phyloP scores from a whole-genome alignment of 495 filamentous ascomycete genomes.

The Penicillium pancosmium region DNA sequence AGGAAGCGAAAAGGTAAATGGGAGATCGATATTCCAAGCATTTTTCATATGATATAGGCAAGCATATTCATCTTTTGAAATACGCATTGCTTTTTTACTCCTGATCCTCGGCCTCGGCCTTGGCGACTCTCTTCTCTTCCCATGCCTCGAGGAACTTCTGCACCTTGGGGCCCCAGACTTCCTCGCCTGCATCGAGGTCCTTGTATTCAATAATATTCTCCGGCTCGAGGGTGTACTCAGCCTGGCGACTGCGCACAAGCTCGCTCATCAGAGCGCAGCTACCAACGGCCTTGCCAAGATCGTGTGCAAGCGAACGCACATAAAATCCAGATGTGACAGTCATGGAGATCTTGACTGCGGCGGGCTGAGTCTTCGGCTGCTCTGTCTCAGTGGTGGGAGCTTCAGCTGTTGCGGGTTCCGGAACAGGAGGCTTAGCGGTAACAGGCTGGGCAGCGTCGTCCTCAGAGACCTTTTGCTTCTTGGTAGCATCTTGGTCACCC shows the following conservation, averaged over 20 bases:
- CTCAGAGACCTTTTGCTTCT: slow-evolving; percentile 42
- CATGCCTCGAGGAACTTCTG: slow-evolving; percentile 64
- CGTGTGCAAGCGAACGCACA: slow-evolving; percentile 89
- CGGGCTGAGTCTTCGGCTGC: slow-evolving; percentile 45
- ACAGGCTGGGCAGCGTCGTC: slow-evolving; percentile 23
- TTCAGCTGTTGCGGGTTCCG: slow-evolving; percentile 20
- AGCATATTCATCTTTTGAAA: too few species aligned
- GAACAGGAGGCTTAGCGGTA: slow-evolving; percentile 18
- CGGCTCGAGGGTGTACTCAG: slow-evolving; percentile 64
- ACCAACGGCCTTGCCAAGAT: slow-evolving; percentile 80
- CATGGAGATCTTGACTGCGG: slow-evolving; percentile 82
- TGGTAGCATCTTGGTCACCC: slow-evolving; percentile 27
- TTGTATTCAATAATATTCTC: slow-evolving; percentile 80
- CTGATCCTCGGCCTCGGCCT: slow-evolving; percentile 19
- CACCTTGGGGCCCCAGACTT: slow-evolving; percentile 81
- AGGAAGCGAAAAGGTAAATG: not conserved
- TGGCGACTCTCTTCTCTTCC: slow-evolving; percentile 44
- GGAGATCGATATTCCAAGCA: not conserved
- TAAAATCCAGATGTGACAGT: slow-evolving; percentile 97
- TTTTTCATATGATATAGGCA: too few species aligned
- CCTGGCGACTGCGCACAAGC: slow-evolving; percentile 80
- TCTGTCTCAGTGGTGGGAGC: slow-evolving; percentile 12
- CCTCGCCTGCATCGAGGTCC: slow-evolving; percentile 76
- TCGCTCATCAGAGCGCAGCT: slow-evolving; percentile 86
- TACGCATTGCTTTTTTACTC: not conserved